These are phyloP conservation scores for Tilletia horrida DNA, from an alignment of 1,284 basidiomycete species.

Conservation along the genomic window DNA sequence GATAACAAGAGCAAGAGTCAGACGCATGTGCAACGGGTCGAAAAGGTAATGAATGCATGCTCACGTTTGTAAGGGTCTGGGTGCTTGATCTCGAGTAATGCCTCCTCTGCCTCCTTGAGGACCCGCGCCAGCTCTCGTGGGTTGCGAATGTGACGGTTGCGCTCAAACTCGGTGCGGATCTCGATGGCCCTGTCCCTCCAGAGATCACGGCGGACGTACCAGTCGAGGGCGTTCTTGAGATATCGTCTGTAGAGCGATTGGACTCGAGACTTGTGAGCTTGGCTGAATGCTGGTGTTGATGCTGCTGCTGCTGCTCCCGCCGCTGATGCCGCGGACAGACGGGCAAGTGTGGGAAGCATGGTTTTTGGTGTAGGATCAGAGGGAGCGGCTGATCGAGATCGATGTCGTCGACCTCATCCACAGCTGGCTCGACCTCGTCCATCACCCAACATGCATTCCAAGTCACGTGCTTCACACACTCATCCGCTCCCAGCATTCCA, in stretches of 20 bases:
- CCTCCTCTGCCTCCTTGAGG: conserved; percentile 75
- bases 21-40: too few relatives aligned
- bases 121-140: conserved; percentile 78
- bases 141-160: conserved; percentile 82
- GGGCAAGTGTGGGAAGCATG: conserved; percentile 24
- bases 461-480: neutral
- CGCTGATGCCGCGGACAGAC: neutral
- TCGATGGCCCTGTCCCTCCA: conserved; percentile 79
- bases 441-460: neutral
- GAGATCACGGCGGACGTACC: conserved; percentile 77
- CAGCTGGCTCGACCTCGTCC: neutral
- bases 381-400: conserved; percentile 1
- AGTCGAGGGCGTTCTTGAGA: conserved; percentile 80
- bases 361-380: neutral
- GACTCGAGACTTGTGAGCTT: conserved; percentile 78
- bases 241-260: conserved; percentile 84
- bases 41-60: conserved; percentile 44
- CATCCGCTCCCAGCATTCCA: neutral
- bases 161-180: conserved; percentile 86
- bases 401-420: neutral
- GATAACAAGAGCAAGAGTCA: neutral
- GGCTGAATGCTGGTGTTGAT: conserved; percentile 61
- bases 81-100: conserved; percentile 68
- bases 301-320: conserved; percentile 18
- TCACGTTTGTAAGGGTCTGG: conserved; percentile 88